Base-by-base conservation (phyloP, 768 basidiomycete species). In the Kwoniella sp. region DNA sequence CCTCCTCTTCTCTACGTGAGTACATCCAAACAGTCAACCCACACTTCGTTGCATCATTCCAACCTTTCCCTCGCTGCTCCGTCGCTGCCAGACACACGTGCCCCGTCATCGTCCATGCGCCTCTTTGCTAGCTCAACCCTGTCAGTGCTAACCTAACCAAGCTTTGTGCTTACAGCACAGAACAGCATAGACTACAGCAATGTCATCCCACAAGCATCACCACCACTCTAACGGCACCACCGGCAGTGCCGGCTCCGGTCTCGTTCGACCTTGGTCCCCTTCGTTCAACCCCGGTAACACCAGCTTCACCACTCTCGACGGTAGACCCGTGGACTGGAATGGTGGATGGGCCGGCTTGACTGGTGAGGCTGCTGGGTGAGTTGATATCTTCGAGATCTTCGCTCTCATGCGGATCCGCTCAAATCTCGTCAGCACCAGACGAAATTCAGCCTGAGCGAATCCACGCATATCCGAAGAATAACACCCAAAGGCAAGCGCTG, bases 251-350 rank as follows among this genome's bases (percentile, higher is more conserved):
- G 40, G 40, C 8, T 51, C 49, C 19, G 58, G 58, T 19, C 48
- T 60, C 10, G 22, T 60, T 29, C 27, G 58, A 51, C 58, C 58
- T 1, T 60, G 58, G 58, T 49, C 58, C 24, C 36, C 58, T 26
- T 36, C 49, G 22, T 60, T 60, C 50, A 51, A 51, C 50, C 49
- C 58, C 19, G 57, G 57, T 9, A 51, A 37, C 15, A 60, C 49
- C 22, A 60, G 50, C 36, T 60, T 60, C 26, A 60, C 58, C 17
- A 60, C 58, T 12, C 50, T 60, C 19, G 58, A 60, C 29, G 58
- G 58, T n/a, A 37, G 26, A 27, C 58, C 58, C 36, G 58, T 52
- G 21, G 50, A 60, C 7, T 60, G 58, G 58, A 60, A 60, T 53
- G 50, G 58, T 21, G 58, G 58, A 17, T 60, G 58, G 58, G 58